A percentile compares a stretch with the other conserved stretches of the same genome.
These are phyloP conservation scores for Pleurotus tuber-regium DNA, from an alignment of 768 basidiomycete genomes.

Conservation along the genomic window DNA sequence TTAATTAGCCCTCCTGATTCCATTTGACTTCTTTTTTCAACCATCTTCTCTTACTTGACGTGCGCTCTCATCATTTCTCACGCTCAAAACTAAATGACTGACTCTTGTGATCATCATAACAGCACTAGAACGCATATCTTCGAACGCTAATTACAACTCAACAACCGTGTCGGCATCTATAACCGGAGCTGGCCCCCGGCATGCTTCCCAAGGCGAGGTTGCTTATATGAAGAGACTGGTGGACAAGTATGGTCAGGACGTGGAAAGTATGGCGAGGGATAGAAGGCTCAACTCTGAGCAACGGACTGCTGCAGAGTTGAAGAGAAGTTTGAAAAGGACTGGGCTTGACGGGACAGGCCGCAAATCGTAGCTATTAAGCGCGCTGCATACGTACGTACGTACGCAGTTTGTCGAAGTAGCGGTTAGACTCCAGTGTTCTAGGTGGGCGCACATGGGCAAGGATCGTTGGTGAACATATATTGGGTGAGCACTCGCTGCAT, in stretches of 20 bases:
- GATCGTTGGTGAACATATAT: too few relatives aligned
- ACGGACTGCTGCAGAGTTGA: slow-evolving; percentile 77
- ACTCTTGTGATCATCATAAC: slow-evolving; percentile 10
- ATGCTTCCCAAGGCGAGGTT: slow-evolving; percentile 68
- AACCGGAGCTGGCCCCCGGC: slow-evolving; percentile 48
- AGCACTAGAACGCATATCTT: slow-evolving; percentile 69
- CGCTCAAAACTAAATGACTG: slow-evolving; percentile 12
- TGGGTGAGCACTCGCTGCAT: too few relatives aligned
- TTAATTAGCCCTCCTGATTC: neutral
- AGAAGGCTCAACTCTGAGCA: slow-evolving; percentile 79
- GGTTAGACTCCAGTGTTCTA: neutral
- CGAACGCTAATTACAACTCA: slow-evolving; percentile 26
- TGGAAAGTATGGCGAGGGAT: slow-evolving; percentile 77
- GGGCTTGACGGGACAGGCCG: slow-evolving; percentile 31
- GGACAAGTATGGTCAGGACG: slow-evolving; percentile 66
- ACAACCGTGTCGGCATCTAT: slow-evolving; percentile 37
- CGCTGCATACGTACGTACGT: neutral
- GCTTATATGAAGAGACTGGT: slow-evolving; percentile 66
- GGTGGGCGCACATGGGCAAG: neutral
- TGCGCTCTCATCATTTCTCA: slow-evolving; percentile 19
- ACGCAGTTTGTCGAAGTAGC: neutral
- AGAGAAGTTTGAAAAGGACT: slow-evolving; percentile 57
- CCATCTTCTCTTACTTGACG: slow-evolving; percentile 17
- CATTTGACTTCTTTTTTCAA: slow-evolving; percentile 4
- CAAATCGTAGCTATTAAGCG: slow-evolving; percentile 1